Percentiles rank a stretch among this genome's conserved stretches.
These are phyloP conservation scores for Nicotiana tabacum DNA, from an alignment of 257 asterid genomes.

Conservation along the genomic window DNA sequence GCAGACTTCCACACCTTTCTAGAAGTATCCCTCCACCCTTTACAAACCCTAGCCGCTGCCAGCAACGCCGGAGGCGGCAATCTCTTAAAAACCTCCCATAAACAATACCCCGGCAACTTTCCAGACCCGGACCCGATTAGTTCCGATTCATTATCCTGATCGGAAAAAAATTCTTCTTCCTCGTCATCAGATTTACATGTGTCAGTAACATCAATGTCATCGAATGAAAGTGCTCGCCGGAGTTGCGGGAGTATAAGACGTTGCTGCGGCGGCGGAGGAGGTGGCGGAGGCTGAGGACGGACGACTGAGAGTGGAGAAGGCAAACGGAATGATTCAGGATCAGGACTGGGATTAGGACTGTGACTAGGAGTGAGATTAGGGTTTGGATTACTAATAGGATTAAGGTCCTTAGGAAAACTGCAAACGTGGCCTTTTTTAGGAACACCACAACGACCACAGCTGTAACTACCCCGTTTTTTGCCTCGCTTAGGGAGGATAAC, in stretches of 20 bases:
- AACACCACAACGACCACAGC: conserved; percentile 85
- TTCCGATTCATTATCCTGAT: conserved; percentile 41
- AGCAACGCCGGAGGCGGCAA: conserved; percentile 69
- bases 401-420: conserved; percentile 15
- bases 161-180: not conserved
- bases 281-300: conserved; percentile 29
- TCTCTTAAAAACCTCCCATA: conserved; percentile 86
- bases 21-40: conserved; percentile 75
- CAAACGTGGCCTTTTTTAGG: conserved; percentile 89
- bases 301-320: conserved; percentile 29
- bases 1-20: conserved; percentile 75
- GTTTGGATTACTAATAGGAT: not conserved
- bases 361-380: conserved; percentile 3
- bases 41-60: conserved; percentile 72
- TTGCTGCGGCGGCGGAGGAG: conserved; percentile 12
- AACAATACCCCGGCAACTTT: conserved; percentile 47
- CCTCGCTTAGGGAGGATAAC: conserved; percentile 37
- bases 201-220: conserved; percentile 49
- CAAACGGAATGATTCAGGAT: conserved; percentile 18
- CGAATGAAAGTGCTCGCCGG: conserved; percentile 74
- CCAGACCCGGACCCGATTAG: conserved; percentile 22
- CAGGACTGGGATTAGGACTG: conserved; percentile 6
- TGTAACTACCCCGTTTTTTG: conserved; percentile 75
- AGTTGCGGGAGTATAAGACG: conserved; percentile 16
- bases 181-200: conserved; percentile 17